Base-by-base conservation (phyloP, 768 basidiomycete genomes). In the Leccinum subgranulosum region DNA sequence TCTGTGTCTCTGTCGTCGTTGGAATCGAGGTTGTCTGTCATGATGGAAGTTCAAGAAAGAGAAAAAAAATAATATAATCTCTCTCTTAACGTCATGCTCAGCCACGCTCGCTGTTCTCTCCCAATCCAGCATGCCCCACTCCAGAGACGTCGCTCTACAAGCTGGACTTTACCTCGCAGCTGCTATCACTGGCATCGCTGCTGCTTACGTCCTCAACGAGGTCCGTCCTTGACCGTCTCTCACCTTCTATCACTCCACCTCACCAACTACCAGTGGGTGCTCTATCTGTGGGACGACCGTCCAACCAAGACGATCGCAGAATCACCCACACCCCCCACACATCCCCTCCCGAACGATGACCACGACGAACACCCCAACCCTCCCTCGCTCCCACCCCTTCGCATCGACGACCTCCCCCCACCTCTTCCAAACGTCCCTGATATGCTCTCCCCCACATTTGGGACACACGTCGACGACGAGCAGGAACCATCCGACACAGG, bases 1-100 rank as follows among this genome's bases (percentile, higher is more conserved):
- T 71, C 70, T 4, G 54, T 49, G 7, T 72, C 70, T 45, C 64
- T 65, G 21, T 64, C 60, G 47, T 67, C 66, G 8, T 33, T 5
- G 15, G 36, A 28, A n/a, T 63, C 61, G 60, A 33, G 51, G 27
- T 60, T 68, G 54, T 71, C 23, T 12, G 45, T 23, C 45, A 25
- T 21, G 23, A 12, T 21, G 7, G 45, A 46, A 25, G 21, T 46
- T 6, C 7, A 36, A 17, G 11, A 2, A 12, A 29, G 0, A 29
- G 5, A 31, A 31, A 31, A 31, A 12, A 31, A 31, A 28, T 12
- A 31, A 11, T 31, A 28, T 12, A 31, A 28, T 28, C 31, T 31
- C 19, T 27, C 46, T 47, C 46, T 25, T 47, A 47, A 48, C 47
- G 47, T 48, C 47, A 48, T 27, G 14, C 19, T 12, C 23, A 23